phyloP scores from a whole-genome alignment of 352 stramenopile genomes.

The Phytophthora pinifolia region DNA sequence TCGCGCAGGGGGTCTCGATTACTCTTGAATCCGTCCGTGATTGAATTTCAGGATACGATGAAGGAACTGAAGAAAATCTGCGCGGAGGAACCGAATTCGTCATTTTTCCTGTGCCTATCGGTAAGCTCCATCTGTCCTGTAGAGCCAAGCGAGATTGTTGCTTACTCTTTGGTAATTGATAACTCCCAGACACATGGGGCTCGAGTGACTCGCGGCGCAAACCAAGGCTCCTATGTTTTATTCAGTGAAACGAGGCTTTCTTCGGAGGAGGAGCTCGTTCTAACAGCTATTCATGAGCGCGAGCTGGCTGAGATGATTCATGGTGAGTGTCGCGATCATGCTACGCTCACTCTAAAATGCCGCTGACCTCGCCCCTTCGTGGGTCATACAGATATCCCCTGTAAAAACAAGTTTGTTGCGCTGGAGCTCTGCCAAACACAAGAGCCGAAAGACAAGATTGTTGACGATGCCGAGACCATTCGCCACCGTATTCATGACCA shows the following conservation, averaged over 20 bases:
- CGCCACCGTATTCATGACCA: slow-evolving; percentile 45
- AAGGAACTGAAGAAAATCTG: slow-evolving; percentile 53
- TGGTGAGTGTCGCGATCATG: slow-evolving; percentile 25
- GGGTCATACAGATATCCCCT: slow-evolving; percentile 52
- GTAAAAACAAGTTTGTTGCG: slow-evolving; percentile 61
- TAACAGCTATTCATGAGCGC: slow-evolving; percentile 63
- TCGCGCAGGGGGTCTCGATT: slow-evolving; percentile 50
- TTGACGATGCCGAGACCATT: slow-evolving; percentile 40
- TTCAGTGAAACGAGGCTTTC: slow-evolving; percentile 71
- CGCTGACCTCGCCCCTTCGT: not conserved
- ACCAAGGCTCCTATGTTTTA: slow-evolving; percentile 67
- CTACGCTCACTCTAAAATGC: not conserved
- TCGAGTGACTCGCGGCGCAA: slow-evolving; percentile 47
- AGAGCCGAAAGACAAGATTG: slow-evolving; percentile 44
- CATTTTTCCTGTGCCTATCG: slow-evolving; percentile 68
- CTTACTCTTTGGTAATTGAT: not conserved
- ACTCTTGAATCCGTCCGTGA: slow-evolving; percentile 78
- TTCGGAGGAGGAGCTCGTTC: slow-evolving; percentile 67
- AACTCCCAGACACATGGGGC: slow-evolving; percentile 65
- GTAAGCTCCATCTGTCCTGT: slow-evolving; percentile 25
- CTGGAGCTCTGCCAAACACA: slow-evolving; percentile 68
- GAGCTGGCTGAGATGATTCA: slow-evolving; percentile 65
- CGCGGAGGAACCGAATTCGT: slow-evolving; percentile 33
- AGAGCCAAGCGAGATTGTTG: not conserved
- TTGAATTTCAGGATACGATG: slow-evolving; percentile 81